phyloP scores from a whole-genome alignment of 192 early-diverging fungal genomes.

The Umbelopsis sp. region DNA sequence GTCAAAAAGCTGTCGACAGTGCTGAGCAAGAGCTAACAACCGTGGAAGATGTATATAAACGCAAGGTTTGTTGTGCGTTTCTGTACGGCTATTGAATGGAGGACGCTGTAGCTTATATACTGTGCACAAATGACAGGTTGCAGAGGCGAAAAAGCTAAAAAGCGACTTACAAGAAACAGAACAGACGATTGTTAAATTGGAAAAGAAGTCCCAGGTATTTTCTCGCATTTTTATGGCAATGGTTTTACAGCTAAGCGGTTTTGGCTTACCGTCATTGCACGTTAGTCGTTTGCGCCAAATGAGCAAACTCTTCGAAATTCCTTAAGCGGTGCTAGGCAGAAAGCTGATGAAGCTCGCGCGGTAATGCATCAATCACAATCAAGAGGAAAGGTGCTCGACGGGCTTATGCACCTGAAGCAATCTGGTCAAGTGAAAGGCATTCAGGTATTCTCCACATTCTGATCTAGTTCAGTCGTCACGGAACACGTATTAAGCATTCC shows the following conservation, averaged over 20 bases:
- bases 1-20: constrained; percentile 56
- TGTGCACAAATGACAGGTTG: not conserved
- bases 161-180: constrained; percentile 49
- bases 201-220: constrained; percentile 39
- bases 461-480: not conserved
- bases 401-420: constrained; percentile 71
- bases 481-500: not conserved
- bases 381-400: constrained; percentile 68
- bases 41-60: constrained; percentile 45
- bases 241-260: not conserved
- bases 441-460: constrained; percentile 49
- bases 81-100: too few species aligned
- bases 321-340: constrained; percentile 53
- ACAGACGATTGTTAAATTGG: constrained; percentile 36
- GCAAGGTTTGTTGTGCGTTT: constrained; percentile 28
- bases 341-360: constrained; percentile 70
- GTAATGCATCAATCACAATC: constrained; percentile 65
- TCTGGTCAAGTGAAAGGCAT: constrained; percentile 77
- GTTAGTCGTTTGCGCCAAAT: constrained; percentile 9
- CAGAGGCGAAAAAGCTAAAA: not conserved
- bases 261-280: not conserved
- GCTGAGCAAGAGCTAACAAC: constrained; percentile 57
- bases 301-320: constrained; percentile 41
- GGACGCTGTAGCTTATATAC: not conserved
- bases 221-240: not conserved